A percentile compares a stretch with the other conserved stretches of the same genome.
Conservation (phyloP, 2,329 filamentous ascomycete species). For the Calonectria hawksworthii region DNA sequence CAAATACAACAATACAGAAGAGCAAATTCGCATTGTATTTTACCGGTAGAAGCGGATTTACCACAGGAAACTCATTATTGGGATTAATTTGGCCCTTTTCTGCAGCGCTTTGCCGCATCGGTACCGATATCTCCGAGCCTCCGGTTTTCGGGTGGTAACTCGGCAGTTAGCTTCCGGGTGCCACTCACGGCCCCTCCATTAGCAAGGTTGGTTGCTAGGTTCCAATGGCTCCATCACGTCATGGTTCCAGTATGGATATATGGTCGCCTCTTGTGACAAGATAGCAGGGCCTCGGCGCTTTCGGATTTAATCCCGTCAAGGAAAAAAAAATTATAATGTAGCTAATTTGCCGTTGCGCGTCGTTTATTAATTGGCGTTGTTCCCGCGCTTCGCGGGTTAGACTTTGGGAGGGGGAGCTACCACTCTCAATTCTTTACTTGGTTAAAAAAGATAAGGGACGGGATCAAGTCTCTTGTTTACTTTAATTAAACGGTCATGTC, state of each 20-base stretch:
- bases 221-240: conserved; percentile 13
- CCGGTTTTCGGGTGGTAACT: neutral
- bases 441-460: neutral
- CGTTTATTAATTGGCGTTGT: neutral
- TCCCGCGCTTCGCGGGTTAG: neutral
- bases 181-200: conserved; percentile 11
- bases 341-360: neutral
- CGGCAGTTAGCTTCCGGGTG: neutral
- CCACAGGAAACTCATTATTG: neutral
- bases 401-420: neutral
- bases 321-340: neutral
- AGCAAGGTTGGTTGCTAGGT: conserved; percentile 3
- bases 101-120: neutral
- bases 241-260: conserved; percentile 9
- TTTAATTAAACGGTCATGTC: neutral
- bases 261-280: neutral
- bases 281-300: conserved; percentile 13
- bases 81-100: neutral
- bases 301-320: conserved; percentile 7
- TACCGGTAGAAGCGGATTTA: neutral
- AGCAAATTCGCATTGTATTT: neutral
- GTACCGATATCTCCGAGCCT: conserved; percentile 20
- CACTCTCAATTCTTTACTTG: neutral
- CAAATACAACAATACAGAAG: neutral
- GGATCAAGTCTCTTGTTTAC: neutral